A percentile compares a stretch with the other conserved stretches of the same genome.
phyloP scores from a whole-genome alignment of 148 eudicot species.

The Cornus suecica region DNA sequence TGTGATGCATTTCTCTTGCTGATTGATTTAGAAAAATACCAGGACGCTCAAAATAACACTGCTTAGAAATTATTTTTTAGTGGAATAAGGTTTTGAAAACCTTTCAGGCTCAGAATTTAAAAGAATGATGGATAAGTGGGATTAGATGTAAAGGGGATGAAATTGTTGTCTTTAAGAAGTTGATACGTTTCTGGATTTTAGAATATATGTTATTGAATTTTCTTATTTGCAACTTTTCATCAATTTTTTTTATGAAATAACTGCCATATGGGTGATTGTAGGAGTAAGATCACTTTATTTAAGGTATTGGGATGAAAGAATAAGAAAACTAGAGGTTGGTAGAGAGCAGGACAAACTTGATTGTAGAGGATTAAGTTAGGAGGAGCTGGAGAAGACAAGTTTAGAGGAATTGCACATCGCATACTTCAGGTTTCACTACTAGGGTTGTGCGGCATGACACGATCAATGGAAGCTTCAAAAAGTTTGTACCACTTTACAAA shows the following conservation, averaged over 20 bases:
- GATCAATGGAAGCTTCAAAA: background rate
- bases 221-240: background rate
- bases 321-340: background rate
- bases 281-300: background rate
- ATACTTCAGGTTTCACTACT: background rate
- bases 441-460: background rate
- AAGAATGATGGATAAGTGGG: background rate
- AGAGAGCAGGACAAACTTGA: background rate
- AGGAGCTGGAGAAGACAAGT: background rate
- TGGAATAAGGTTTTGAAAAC: background rate
- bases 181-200: background rate
- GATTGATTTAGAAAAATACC: background rate
- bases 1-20: background rate
- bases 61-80: background rate
- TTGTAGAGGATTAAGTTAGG: background rate
- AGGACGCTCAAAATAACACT: background rate
- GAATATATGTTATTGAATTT: background rate
- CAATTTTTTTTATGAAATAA: too few relatives aligned
- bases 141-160: background rate
- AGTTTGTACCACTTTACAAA: too few relatives aligned
- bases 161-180: too few relatives aligned
- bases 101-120: background rate
- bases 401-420: background rate
- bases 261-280: background rate
- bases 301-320: background rate